Evolutionary conservation across 495 filamentous ascomycete species (phyloP).

Genomic region (Pyronema domesticum): DNA sequence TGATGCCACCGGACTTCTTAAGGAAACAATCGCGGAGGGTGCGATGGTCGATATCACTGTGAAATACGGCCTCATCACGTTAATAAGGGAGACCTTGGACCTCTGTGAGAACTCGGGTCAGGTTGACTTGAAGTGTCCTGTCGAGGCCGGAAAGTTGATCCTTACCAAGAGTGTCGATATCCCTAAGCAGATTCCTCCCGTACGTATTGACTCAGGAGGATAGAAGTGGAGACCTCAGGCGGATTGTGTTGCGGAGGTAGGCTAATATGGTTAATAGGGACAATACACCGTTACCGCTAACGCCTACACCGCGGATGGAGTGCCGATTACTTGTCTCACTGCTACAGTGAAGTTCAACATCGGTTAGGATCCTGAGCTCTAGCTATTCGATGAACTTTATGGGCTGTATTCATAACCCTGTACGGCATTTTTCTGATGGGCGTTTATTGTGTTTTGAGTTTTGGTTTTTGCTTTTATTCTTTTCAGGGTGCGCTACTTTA

Average conservation of each 20-base stretch:
- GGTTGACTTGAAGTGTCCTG: slow-evolving; percentile 75
- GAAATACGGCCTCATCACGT: slow-evolving; percentile 82
- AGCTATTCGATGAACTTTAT: too few species aligned
- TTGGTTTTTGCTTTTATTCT: too few species aligned
- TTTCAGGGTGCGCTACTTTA: too few species aligned
- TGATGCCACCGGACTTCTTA: slow-evolving; percentile 53
- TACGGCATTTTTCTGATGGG: too few species aligned
- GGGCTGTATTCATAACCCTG: too few species aligned
- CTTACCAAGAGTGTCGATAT: slow-evolving; percentile 69
- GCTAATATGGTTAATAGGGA: too few species aligned
- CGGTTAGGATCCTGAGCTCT: too few species aligned
- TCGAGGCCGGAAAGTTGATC: slow-evolving; percentile 52
- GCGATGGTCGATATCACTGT: slow-evolving; percentile 65
- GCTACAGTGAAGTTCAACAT: slow-evolving; percentile 41
- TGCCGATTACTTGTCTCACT: slow-evolving; percentile 65
- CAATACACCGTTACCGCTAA: slow-evolving; percentile 77
- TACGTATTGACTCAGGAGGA: too few species aligned
- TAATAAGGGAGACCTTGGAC: slow-evolving; percentile 60
- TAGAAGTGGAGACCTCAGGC: too few species aligned
- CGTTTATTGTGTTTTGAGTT: too few species aligned
- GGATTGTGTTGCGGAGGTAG: too few species aligned
- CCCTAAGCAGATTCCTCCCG: slow-evolving; percentile 74
- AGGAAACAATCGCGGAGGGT: slow-evolving; percentile 49
- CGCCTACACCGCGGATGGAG: slow-evolving; percentile 49
- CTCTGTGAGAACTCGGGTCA: slow-evolving; percentile 77